A percentile compares a stretch with the other conserved stretches of the same genome.
These are phyloP conservation scores for Sparassis latifolia DNA, from an alignment of 1,284 basidiomycete genomes.

Conservation along the genomic window DNA sequence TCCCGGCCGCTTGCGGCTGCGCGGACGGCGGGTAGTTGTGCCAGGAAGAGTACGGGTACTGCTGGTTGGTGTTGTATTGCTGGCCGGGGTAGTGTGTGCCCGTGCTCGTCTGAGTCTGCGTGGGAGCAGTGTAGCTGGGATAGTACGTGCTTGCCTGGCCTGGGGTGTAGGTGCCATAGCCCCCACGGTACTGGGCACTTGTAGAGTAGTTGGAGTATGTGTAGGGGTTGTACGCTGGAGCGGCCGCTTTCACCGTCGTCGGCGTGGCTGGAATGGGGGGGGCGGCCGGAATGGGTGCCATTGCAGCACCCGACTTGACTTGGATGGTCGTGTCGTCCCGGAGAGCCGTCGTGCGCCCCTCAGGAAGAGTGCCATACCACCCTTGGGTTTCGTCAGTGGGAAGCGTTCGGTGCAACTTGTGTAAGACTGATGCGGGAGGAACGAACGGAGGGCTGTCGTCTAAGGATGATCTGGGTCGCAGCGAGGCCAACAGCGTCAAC, in stretches of 20 bases:
- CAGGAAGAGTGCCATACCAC: conserved; percentile 71
- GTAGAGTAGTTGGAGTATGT: conserved; percentile 19
- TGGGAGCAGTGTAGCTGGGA: conserved; percentile 12
- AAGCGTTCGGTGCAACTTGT: conserved; percentile 61
- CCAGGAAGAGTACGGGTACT: conserved; percentile 31
- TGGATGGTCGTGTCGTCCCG: conserved; percentile 65
- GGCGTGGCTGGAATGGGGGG: conserved; percentile 17
- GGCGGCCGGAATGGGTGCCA: conserved; percentile 27
- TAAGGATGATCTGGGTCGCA: conserved; percentile 56
- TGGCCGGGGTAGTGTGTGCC: conserved; percentile 21
- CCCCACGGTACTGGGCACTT: conserved; percentile 21
- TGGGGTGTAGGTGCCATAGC: conserved; percentile 25
- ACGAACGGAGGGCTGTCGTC: conserved; percentile 38
- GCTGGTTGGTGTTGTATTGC: conserved; percentile 20
- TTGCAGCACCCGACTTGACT: conserved; percentile 45
- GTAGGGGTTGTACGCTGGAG: conserved; percentile 14
- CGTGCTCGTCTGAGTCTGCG: conserved; percentile 7
- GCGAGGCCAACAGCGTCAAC: conserved; percentile 56
- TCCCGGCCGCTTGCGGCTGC: conserved; percentile 13
- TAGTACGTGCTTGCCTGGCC: conserved; percentile 22
- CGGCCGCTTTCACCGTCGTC: conserved; percentile 11
- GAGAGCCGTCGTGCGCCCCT: conserved; percentile 48
- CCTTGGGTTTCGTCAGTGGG: conserved; percentile 52
- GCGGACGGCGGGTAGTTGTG: conserved; percentile 25
- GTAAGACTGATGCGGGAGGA: conserved; percentile 55